Evolutionary conservation across 2,329 filamentous ascomycete genomes (phyloP).

Genomic region (Bertia moriformis): DNA sequence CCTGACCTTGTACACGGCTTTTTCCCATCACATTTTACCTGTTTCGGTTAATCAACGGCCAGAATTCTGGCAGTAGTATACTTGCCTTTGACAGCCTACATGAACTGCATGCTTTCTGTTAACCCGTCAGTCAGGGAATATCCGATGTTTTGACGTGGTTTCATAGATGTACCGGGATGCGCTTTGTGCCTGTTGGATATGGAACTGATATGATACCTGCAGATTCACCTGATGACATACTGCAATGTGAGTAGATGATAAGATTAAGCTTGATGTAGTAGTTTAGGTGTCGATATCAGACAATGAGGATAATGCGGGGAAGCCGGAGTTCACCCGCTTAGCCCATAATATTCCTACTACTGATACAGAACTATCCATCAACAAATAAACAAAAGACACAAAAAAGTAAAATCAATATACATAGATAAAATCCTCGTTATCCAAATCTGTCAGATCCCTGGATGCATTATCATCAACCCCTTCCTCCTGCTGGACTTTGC

Average conservation of each 20-base stretch:
- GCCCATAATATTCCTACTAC: too few species aligned
- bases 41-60: neutral
- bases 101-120: conserved; percentile 19
- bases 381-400: too few species aligned
- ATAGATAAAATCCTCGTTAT: conserved; percentile 52
- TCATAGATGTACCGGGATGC: conserved; percentile 14
- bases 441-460: conserved; percentile 42
- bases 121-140: too few species aligned
- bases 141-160: neutral
- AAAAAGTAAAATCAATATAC: conserved; percentile 26
- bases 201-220: conserved; percentile 8
- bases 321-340: too few species aligned
- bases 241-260: neutral
- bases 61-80: neutral
- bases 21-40: conserved; percentile 20
- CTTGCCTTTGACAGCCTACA: conserved; percentile 19
- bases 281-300: too few species aligned
- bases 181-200: conserved; percentile 16
- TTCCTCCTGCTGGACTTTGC: conserved; percentile 9
- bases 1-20: conserved; percentile 17
- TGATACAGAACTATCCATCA: too few species aligned
- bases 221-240: conserved; percentile 3
- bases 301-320: too few species aligned
- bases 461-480: conserved; percentile 30
- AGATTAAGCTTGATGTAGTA: too few species aligned